Base-by-base conservation (phyloP, 345 rosid species). In the Arabidopsis suecica region DNA sequence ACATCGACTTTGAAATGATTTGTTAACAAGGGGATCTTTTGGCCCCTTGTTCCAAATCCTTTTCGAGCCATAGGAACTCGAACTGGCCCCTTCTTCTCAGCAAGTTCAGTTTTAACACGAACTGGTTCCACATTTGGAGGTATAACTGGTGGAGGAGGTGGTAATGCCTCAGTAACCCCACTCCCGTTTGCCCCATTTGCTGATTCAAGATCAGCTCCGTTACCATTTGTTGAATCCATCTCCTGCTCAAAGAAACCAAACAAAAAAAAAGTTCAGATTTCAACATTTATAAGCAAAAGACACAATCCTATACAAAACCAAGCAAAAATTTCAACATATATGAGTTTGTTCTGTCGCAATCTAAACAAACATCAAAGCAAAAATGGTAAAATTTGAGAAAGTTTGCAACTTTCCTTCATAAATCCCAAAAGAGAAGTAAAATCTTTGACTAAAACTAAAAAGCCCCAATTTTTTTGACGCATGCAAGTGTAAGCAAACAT, bases 1-100 rank as follows among this genome's bases (percentile, higher is more conserved):
- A 91, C 86, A 47, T 87, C 84, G 9, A 91, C 98, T 84, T 86
- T 87, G 23, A 88, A 94, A 74, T 94, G 97, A 65, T 94, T 94
- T 8, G 97, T 94, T 9, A 84, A 77, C 38, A 94, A 33, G 3
- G 63, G 11, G 16, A 86, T 82, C 86, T 83, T 91, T 23, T 88
- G 88, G 5, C 98, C 97, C 69, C 75, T 94, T 3, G 89, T n/a
- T 38, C 86, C 98, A 71, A 83, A 75, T 10, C 96, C 95, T 11
- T 79, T 80, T 65, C 98, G 79, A 30, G 88, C 86, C 61, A 88
- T 85, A 5, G 96, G 97, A 30, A 82, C 67, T 41, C 88, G 82
- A 36, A 25, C 32, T 68, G 18, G 18, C 18, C 18, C 71, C 69
- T 88, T 90, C 72, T 88, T 91, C 86, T 83, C 87, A 12, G 44